Base-by-base conservation (phyloP, 441 rosid genomes). In the Pelargonium cotyledonis region DNA sequence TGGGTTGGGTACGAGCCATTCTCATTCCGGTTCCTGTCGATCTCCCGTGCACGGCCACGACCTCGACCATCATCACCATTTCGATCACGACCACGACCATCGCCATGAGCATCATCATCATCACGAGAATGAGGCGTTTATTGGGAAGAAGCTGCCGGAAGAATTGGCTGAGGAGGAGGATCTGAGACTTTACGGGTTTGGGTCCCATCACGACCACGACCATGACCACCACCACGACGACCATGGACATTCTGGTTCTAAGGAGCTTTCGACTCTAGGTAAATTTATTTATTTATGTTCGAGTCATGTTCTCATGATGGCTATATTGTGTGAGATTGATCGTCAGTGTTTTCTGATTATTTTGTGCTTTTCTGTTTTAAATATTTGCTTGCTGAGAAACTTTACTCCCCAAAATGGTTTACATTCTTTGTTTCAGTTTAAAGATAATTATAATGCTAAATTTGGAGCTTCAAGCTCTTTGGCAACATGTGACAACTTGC, bases 101-200 rank as follows among this genome's bases (percentile, higher is more conserved):
- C 73, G 75, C 8, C 73, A 73, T 57, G 63, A 73, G 2, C 82
- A 80, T 63, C 77, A 67, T 8, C 76, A 69, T 67, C 65, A 65
- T 43, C 60, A 73, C 10, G 73, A 38, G 53, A 73, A 74, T 63
- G 68, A 55, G 38, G 21, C 46, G 67, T 72, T 65, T 76, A 77
- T 69, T 67, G 31, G 63, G 66, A 44, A 65, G 58, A 72, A 72
- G 84, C 74, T 92, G 44, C 96, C 96, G 16, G 98, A 92, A 82
- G 98, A 92, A 70, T 57, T 92, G 65, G 96, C 93, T 1, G 96
- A 90, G 75, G 93, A 88, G 67, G 98, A 92, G 72, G 98, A 92
- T 72, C 87, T 90, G 88, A 85, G 68, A 60, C 71, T 89, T 75
- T 89, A 81, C 41, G 94, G 91, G 12, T 86, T 86, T 67, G 88